These are phyloP conservation scores for Cytospora piceicola DNA, from an alignment of 2,329 filamentous ascomycete genomes.

Conservation along the genomic window DNA sequence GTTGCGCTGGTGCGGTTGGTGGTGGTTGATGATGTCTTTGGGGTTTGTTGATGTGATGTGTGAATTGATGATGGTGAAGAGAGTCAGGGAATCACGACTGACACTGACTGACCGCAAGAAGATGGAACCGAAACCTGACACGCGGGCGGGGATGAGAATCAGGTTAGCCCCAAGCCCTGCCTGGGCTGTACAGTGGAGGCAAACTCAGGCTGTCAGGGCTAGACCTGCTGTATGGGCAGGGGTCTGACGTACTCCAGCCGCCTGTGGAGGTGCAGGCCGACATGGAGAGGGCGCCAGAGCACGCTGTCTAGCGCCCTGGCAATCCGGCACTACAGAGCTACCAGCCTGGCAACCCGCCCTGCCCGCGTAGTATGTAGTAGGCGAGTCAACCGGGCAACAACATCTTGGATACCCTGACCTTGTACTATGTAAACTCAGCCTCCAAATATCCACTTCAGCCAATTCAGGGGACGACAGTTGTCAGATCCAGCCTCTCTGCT, in stretches of 20 bases:
- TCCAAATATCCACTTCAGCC: slow-evolving; percentile 10
- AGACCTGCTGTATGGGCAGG: neutral
- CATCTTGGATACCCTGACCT: slow-evolving; percentile 1
- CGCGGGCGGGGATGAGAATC: neutral
- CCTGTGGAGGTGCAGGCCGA: neutral
- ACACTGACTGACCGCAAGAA: slow-evolving; percentile 1
- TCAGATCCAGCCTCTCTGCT: slow-evolving; percentile 2
- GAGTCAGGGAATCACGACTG: neutral
- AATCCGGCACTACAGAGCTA: no score
- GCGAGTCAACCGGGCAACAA: neutral
- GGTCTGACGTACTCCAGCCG: neutral
- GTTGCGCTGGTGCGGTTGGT: neutral
- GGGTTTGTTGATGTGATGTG: neutral
- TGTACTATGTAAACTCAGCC: slow-evolving; percentile 11
- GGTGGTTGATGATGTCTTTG: neutral
- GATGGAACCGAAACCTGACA: neutral
- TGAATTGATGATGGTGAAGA: neutral
- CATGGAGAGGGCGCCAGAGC: neutral
- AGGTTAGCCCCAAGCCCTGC: neutral
- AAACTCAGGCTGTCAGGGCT: neutral
- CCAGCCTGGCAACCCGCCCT: neutral
- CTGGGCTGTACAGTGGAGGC: neutral
- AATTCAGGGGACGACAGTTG: neutral
- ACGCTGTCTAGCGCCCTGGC: neutral
- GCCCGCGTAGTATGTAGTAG: neutral